Evolutionary conservation across 2,329 filamentous ascomycete species (phyloP).

Genomic region (Trichophyton simii): DNA sequence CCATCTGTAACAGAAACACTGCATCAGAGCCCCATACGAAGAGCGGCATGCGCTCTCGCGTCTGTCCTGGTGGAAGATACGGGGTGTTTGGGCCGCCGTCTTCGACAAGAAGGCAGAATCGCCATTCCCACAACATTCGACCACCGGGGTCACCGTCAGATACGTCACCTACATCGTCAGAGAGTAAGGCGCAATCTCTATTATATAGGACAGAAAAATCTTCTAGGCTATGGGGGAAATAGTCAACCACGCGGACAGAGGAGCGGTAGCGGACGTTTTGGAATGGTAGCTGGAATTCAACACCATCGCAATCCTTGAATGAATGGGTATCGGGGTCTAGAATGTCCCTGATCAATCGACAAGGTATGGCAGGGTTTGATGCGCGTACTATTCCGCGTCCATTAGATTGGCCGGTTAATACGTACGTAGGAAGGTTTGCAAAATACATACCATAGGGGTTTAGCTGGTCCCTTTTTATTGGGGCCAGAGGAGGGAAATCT

Average conservation of each 20-base stretch:
- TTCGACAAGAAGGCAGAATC: conserved; percentile 67
- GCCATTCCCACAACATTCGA: conserved; percentile 59
- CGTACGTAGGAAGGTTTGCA: not conserved
- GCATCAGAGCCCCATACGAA: conserved; percentile 51
- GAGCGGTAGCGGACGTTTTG: conserved; percentile 58
- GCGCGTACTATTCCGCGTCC: conserved; percentile 32
- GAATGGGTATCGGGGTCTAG: conserved; percentile 35
- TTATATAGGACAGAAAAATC: conserved; percentile 52
- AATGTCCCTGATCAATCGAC: conserved; percentile 37
- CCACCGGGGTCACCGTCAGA: conserved; percentile 15
- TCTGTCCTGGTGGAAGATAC: conserved; percentile 15
- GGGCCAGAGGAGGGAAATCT: conserved; percentile 8
- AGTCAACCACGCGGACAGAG: conserved; percentile 69
- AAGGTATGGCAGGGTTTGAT: conserved; percentile 30
- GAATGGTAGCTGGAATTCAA: conserved; percentile 52
- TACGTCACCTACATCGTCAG: conserved; percentile 31
- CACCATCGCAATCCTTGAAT: conserved; percentile 34
- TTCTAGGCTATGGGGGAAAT: conserved; percentile 54
- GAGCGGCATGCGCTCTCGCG: conserved; percentile 48
- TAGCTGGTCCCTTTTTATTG: conserved; percentile 15
- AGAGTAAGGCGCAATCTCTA: conserved; percentile 36
- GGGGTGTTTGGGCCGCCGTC: conserved; percentile 40
- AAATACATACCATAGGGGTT: conserved; percentile 33
- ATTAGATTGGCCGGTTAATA: not conserved
- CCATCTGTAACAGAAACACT: conserved; percentile 43